Base-by-base conservation (phyloP, 148 eudicot species). In the Selenicereus undatus region DNA sequence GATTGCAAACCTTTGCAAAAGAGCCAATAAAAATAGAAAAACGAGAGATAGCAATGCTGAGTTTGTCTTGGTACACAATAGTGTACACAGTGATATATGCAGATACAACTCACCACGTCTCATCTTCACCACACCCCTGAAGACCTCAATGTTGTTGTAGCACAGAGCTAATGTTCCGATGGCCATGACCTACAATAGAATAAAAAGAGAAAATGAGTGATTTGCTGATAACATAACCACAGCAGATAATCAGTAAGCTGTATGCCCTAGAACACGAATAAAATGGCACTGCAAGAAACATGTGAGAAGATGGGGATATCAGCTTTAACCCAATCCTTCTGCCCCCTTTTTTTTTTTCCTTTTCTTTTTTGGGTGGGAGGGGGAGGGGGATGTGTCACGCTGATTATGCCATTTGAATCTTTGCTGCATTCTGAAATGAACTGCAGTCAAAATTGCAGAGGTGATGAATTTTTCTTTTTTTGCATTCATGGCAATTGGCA, bases 121-220 rank as follows among this genome's bases (percentile, higher is more conserved):
- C 91, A 96, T 88, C 86, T 93, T 96, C 75, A 96, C 98, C 30
- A 88, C 98, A 76, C 97, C 97, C 85, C 92, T 87, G 86, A 92
- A 96, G 82, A 95, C 97, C 88, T 93, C 84, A 85, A 93, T 75
- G 80, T 96, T 96, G 91, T 92, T 87, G 91, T 91, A 93, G 89
- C 99, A 96, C 82, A 92, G 81, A 81, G 98, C 87, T 77, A 92
- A 85, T 11, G 97, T 93, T 85, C 98, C 99, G 76, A 96, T 96
- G 56, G 94, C 92, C 97, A 95, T 92, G 81, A 82, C 87, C 89
- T 83, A 36, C 71, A 82, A 80, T 24, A 78, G 45, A 75, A 32
- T 32, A 5, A 5, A 83, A 65, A 52, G 30, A 69, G 16, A 42
- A 76, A 80, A 27, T 75, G 80, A 78, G 74, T 54, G 5, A 42